Conservation (phyloP, 2,329 filamentous ascomycete species). For the Ophiocordyceps robertsii region DNA sequence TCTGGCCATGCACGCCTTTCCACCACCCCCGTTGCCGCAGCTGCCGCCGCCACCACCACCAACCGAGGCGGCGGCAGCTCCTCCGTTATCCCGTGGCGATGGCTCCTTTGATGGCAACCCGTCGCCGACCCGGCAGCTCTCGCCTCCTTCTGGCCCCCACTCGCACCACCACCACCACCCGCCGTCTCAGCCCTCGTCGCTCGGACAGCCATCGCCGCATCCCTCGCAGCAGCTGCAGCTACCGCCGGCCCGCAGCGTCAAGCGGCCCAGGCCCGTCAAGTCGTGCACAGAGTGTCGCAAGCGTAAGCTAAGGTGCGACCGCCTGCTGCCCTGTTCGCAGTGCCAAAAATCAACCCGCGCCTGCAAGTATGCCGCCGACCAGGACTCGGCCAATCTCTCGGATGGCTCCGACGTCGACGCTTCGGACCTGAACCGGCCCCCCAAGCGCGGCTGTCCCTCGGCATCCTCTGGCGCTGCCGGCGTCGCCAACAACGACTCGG, state of each 20-base stretch:
- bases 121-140: not conserved
- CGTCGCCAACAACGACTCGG: conserved; percentile 10
- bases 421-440: conserved; percentile 17
- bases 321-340: conserved; percentile 41
- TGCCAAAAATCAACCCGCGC: conserved; percentile 42
- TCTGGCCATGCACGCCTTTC: conserved; percentile 5
- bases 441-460: conserved; percentile 23
- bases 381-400: conserved; percentile 31
- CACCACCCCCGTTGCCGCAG: not conserved
- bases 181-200: conserved; percentile 2
- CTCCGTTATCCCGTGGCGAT: not conserved
- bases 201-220: conserved; percentile 5
- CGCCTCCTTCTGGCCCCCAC: not conserved
- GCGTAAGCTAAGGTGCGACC: conserved; percentile 43
- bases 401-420: conserved; percentile 32
- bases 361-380: conserved; percentile 38
- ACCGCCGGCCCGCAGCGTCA: conserved; percentile 31
- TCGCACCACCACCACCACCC: conserved; percentile 6
- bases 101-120: conserved; percentile 2
- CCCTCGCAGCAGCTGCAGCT: conserved; percentile 9
- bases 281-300: conserved; percentile 44
- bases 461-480: conserved; percentile 10
- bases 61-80: not conserved
- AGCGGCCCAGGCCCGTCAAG: conserved; percentile 40
- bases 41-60: too few species aligned